phyloP scores from a whole-genome alignment of 441 rosid genomes.

The Corymbia citriodora region DNA sequence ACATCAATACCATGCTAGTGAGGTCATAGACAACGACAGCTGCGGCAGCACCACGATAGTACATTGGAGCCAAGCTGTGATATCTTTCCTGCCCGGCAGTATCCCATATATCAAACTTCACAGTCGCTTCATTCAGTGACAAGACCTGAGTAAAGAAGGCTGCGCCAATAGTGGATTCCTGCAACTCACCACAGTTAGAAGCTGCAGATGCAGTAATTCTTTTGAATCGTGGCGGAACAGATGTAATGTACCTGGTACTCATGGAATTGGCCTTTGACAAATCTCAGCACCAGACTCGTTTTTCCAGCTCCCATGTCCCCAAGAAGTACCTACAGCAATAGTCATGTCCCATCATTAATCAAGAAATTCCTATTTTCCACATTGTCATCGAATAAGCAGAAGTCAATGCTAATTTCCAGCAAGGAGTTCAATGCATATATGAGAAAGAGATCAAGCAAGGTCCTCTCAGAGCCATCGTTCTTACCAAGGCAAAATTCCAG shows the following conservation, averaged over 20 bases:
- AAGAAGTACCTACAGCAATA: constrained; percentile 48
- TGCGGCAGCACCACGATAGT: constrained; percentile 81
- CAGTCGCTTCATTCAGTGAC: constrained; percentile 52
- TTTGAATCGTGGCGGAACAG: background rate
- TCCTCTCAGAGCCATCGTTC: background rate
- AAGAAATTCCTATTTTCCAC: background rate
- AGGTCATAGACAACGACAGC: constrained; percentile 76
- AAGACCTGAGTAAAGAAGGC: constrained; percentile 80
- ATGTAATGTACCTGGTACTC: constrained; percentile 50
- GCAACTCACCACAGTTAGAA: constrained; percentile 6
- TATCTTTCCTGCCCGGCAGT: constrained; percentile 83
- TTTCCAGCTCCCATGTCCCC: constrained; percentile 89
- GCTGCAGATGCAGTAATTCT: background rate
- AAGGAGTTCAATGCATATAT: background rate
- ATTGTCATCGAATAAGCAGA: background rate
- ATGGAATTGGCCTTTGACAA: constrained; percentile 64
- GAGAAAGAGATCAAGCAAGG: background rate
- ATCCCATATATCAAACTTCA: constrained; percentile 87
- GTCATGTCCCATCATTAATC: background rate
- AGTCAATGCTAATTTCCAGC: background rate
- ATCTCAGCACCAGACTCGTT: constrained; percentile 71
- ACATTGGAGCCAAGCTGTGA: constrained; percentile 87
- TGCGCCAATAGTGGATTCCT: constrained; percentile 86
- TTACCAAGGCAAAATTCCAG: background rate
- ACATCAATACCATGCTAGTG: constrained; percentile 48